Percentiles rank a stretch among this genome's conserved stretches.
Evolutionary conservation across 352 stramenopile species (phyloP).

Genomic region (Poterioochromonas sp.): DNA sequence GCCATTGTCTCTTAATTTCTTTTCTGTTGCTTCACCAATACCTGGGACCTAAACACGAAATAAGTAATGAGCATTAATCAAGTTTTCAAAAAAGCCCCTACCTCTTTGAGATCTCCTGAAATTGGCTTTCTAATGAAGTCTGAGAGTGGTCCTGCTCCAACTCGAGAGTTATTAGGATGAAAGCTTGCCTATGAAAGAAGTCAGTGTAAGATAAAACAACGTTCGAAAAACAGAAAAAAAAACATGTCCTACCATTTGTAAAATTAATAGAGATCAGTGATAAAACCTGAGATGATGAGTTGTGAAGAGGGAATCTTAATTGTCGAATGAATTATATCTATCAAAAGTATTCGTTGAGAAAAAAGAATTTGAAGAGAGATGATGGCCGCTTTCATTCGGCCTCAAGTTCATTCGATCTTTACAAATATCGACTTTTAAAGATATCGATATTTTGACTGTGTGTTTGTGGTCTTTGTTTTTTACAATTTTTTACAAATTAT

Average conservation of each 20-base stretch:
- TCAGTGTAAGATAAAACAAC: neutral
- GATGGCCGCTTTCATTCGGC: no score
- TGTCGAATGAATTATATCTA: no score
- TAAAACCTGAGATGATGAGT: no score
- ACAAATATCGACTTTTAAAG: no score
- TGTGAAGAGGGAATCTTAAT: no score
- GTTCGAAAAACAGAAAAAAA: neutral
- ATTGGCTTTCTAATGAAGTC: neutral
- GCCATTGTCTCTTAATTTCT: slow-evolving; percentile 68
- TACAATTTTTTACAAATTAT: no score
- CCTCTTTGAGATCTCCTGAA: neutral
- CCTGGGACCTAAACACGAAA: slow-evolving; percentile 66
- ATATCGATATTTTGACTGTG: no score
- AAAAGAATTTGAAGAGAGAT: no score
- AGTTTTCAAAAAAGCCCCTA: neutral
- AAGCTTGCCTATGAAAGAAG: neutral
- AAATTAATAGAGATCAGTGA: no score
- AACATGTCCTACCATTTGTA: neutral
- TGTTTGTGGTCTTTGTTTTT: no score
- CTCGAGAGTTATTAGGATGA: slow-evolving; percentile 9
- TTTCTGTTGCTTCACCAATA: slow-evolving; percentile 75
- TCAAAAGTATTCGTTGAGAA: no score
- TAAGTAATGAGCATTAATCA: neutral
- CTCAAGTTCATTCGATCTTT: no score
- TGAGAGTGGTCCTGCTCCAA: neutral